Evolutionary conservation across 352 stramenopile species (phyloP).

Genomic region (Phytophthora brassicae): DNA sequence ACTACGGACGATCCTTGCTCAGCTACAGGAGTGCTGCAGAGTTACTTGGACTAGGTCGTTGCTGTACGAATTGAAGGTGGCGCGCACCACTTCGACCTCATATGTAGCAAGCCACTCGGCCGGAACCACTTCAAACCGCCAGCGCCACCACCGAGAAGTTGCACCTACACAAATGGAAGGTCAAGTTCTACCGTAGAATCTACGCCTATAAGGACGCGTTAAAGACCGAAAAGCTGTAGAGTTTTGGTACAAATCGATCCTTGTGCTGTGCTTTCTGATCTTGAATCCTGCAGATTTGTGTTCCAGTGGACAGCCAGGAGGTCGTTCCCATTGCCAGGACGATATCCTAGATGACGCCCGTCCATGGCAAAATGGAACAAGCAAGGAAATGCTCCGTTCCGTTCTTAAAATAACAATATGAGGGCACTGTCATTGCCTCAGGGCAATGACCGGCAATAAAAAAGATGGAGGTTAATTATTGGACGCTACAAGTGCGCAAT

Average conservation of each 20-base stretch:
- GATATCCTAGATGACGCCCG: conserved; percentile 14
- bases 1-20: conserved; percentile 89
- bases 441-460: too few species aligned
- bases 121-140: conserved; percentile 37
- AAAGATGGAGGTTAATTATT: too few species aligned
- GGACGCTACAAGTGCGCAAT: conserved; percentile 1
- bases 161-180: conserved; percentile 63
- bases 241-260: too few species aligned
- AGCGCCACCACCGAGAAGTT: conserved; percentile 44
- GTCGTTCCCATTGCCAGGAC: conserved; percentile 20
- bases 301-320: conserved; percentile 9
- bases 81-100: conserved; percentile 82
- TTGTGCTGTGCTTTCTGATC: background rate
- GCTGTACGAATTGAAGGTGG: conserved; percentile 47
- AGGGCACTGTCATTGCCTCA: too few species aligned
- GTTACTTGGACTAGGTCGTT: conserved; percentile 52
- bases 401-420: too few species aligned
- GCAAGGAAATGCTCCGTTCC: too few species aligned
- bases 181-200: too few species aligned
- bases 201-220: conserved; percentile 14
- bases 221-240: conserved; percentile 7
- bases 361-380: too few species aligned
- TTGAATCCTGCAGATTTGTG: background rate
- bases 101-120: conserved; percentile 76
- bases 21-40: conserved; percentile 65